Base-by-base conservation (phyloP, 2,329 filamentous ascomycete genomes). In the Aspergillus arachidicola region DNA sequence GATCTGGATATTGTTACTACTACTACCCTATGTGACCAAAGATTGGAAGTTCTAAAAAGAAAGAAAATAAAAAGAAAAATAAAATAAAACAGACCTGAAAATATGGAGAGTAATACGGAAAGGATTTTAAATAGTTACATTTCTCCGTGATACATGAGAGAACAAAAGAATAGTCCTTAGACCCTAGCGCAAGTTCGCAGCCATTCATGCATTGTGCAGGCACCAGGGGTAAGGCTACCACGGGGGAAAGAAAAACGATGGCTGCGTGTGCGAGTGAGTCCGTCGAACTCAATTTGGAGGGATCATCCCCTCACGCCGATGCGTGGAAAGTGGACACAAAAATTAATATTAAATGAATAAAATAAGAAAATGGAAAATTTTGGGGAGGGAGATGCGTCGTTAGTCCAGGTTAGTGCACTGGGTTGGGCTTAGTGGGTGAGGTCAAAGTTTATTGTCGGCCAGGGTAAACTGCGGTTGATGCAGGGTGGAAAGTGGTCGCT, bases 191-290 rank as follows among this genome's bases (percentile, higher is more conserved):
- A 14, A 53, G 50, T 53, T 53, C 50, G 19, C 51, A 54, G 51
- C 32, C 32, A 36, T 55, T 38, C 34, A 38, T 55, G 51, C 51
- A 55, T 55, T 38, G 51, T 55, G 51, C 51, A 65, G 63, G 60
- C 46, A 63, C 60, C 60, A 65, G 63, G 63, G 63, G 57, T 58
- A 62, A 62, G 60, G 63, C 54, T 59, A 48, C 57, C 61, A 57
- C 43, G 28, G 41, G n/a, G 30, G 28, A 14, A 16, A 4, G 28
- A 14, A 30, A 5, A 10, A 53, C 51, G n/a, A 57, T 43, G 60
- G 59, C 48, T 10, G 50, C 58, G 50, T 19, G 48, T 23, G 57
- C 55, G 60, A 64, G 48, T 45, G 11, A 62, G 59, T 62, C 53
- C 50, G 62, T 48, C 59, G 41, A 64, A 64, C 46, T 50, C 46